These are phyloP conservation scores for Areca catechu DNA, from an alignment of 176 grass and related monocot genomes.

Conservation along the genomic window DNA sequence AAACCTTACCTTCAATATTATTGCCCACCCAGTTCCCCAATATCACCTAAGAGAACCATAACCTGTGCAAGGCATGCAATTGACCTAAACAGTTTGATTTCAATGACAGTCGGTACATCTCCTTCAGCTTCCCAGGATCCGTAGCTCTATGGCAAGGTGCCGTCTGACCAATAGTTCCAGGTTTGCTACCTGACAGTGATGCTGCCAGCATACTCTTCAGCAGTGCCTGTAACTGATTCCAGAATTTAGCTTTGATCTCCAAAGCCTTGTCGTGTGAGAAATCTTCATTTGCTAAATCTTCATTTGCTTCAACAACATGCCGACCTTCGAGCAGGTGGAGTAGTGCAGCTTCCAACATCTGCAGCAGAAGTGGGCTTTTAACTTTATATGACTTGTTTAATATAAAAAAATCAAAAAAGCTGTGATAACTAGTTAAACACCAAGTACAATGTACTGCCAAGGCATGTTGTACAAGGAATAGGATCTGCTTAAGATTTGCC, in stretches of 20 bases:
- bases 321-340: conserved; percentile 68
- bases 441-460: too few species aligned
- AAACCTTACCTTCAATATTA: not conserved
- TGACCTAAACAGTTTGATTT: conserved; percentile 50
- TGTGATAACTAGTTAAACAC: too few species aligned
- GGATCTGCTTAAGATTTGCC: too few species aligned
- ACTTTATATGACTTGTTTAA: too few species aligned
- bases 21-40: not conserved
- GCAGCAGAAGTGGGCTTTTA: not conserved
- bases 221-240: conserved; percentile 61
- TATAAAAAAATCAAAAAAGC: too few species aligned
- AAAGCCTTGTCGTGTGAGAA: conserved; percentile 26
- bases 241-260: conserved; percentile 64
- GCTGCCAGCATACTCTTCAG: conserved; percentile 61
- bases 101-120: conserved; percentile 73
- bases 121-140: conserved; percentile 50
- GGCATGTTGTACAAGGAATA: too few species aligned
- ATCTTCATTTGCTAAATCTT: conserved; percentile 34
- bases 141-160: conserved; percentile 27
- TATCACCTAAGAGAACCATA: conserved; percentile 37
- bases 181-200: conserved; percentile 23
- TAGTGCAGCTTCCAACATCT: conserved; percentile 70
- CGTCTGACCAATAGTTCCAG: conserved; percentile 30
- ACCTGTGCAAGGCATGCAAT: conserved; percentile 54
- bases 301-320: conserved; percentile 49